Conservation (phyloP, 2,329 filamentous ascomycete genomes). For the Conoideocrella luteorostrata region DNA sequence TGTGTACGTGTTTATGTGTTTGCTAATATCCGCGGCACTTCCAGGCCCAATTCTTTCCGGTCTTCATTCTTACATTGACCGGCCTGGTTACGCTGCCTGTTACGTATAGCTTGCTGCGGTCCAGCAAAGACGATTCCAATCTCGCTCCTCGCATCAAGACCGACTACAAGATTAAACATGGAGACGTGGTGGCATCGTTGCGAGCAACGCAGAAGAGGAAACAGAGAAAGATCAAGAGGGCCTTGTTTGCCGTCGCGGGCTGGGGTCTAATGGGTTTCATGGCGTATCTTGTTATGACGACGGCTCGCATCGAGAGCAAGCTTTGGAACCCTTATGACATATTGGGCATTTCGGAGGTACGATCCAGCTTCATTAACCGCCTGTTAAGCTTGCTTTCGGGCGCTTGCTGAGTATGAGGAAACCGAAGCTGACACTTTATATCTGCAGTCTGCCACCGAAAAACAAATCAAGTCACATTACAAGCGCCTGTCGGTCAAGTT, state of each 20-base stretch:
- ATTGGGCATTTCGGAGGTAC: conserved; percentile 72
- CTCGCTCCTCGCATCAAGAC: conserved; percentile 78
- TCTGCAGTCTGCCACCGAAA: conserved; percentile 70
- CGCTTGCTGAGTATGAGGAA: conserved; percentile 14
- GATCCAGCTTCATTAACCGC: too few relatives aligned
- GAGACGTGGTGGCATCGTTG: conserved; percentile 73
- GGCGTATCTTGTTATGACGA: conserved; percentile 82
- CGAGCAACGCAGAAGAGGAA: conserved; percentile 83
- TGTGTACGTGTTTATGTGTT: not conserved
- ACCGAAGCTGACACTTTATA: conserved; percentile 18
- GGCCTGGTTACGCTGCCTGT: conserved; percentile 83
- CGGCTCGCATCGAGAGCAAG: conserved; percentile 63
- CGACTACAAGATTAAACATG: conserved; percentile 75
- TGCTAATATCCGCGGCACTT: too few relatives aligned
- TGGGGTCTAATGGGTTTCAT: conserved; percentile 85
- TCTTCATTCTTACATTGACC: conserved; percentile 90
- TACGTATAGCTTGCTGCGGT: conserved; percentile 80
- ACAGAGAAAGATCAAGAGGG: conserved; percentile 82
- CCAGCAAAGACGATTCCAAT: conserved; percentile 68
- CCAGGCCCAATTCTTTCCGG: conserved; percentile 95
- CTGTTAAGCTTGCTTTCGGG: not conserved
- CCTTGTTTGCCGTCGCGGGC: conserved; percentile 66
- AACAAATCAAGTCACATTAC: conserved; percentile 88
- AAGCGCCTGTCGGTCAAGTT: conserved; percentile 76
- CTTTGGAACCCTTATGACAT: conserved; percentile 98